Evolutionary conservation across 768 basidiomycete genomes (phyloP).

Genomic region (Leucocoprinus leucothites): DNA sequence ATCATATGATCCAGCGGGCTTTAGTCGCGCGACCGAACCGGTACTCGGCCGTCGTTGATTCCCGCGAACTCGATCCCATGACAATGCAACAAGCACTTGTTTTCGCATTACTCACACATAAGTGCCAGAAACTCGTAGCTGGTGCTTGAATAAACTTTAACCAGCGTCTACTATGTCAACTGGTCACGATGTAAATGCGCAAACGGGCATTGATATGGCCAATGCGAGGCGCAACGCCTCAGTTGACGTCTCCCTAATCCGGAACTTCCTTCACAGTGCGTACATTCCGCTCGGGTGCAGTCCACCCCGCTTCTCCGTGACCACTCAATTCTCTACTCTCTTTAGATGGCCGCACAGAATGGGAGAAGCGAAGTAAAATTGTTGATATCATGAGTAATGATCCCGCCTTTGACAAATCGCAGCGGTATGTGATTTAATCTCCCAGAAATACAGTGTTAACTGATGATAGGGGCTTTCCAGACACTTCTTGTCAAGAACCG

Average conservation of each 20-base stretch:
- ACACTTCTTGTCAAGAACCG: conserved; percentile 54
- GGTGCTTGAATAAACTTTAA: not conserved
- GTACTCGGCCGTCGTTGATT: not conserved
- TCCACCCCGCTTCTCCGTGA: not conserved
- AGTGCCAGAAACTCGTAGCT: not conserved
- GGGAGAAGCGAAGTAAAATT: conserved; percentile 46
- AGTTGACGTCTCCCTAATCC: conserved; percentile 39
- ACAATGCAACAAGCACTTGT: not conserved
- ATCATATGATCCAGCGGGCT: too few relatives aligned
- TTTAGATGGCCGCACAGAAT: conserved; percentile 46
- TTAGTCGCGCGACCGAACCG: not conserved
- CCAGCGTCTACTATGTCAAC: not conserved
- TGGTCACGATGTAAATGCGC: conserved; percentile 37
- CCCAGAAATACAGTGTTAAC: not conserved
- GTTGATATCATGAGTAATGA: conserved; percentile 48
- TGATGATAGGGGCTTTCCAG: conserved; percentile 25
- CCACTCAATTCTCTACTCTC: not conserved
- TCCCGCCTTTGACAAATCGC: conserved; percentile 55
- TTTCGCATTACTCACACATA: not conserved
- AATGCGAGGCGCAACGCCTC: conserved; percentile 42
- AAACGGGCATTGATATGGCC: conserved; percentile 51
- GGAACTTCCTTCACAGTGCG: conserved; percentile 52
- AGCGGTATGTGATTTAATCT: conserved; percentile 34
- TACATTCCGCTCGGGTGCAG: conserved; percentile 3
- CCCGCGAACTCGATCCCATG: not conserved